These are phyloP conservation scores for Zychaea mexicana DNA, from an alignment of 371 early-diverging fungal species.

Conservation along the genomic window DNA sequence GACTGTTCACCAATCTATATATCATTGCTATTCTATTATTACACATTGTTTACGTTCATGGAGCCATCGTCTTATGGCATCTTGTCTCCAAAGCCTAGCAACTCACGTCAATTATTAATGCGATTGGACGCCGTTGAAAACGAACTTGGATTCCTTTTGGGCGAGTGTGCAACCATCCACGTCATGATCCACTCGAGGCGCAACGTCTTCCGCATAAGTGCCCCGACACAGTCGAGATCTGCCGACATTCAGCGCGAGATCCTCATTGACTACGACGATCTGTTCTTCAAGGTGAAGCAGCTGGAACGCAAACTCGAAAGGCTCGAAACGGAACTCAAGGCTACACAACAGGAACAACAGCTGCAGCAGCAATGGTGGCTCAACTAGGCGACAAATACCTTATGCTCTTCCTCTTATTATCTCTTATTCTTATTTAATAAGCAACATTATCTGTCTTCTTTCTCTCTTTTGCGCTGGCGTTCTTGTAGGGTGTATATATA, in stretches of 20 bases:
- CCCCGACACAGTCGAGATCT: not conserved
- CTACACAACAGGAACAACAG: not conserved
- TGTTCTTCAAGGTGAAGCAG: constrained; percentile 30
- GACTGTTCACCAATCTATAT: too few species aligned
- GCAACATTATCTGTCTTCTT: not conserved
- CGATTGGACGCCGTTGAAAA: constrained; percentile 1
- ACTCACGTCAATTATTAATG: not conserved
- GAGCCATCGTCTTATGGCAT: not conserved
- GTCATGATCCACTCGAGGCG: constrained; percentile 17
- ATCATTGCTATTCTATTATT: too few species aligned
- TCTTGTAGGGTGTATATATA: not conserved
- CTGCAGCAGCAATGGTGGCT: not conserved
- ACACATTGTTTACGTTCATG: not conserved
- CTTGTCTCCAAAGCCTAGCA: constrained; percentile 1
- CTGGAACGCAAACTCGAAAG: constrained; percentile 34
- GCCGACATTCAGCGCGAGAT: constrained; percentile 31
- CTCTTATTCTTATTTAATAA: not conserved
- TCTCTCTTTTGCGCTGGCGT: not conserved
- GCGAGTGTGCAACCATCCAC: constrained; percentile 16
- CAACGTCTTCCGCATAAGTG: not conserved
- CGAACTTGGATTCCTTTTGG: constrained; percentile 14
- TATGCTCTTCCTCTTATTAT: constrained; percentile 3
- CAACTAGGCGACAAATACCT: not conserved
- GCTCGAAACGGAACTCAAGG: constrained; percentile 22
- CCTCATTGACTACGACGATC: constrained; percentile 35